Evolutionary conservation across 305 asterid genomes (phyloP), one percentile per base, ranked within the genome.

Genomic region (Plantago rigida): DNA sequence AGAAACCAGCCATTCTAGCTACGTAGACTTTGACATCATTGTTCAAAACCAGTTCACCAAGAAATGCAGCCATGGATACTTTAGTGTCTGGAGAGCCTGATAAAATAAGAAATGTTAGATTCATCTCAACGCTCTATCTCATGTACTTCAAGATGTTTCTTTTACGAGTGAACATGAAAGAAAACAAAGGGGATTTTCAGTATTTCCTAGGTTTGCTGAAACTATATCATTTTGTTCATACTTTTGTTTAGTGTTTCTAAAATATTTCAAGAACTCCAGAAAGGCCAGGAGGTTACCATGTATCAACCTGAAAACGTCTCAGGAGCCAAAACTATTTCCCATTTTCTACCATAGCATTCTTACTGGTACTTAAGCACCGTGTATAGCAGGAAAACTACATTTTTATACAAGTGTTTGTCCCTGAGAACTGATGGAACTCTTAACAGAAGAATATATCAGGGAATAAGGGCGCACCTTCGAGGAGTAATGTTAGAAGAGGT

Each of bases 61-160:
- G 94, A 65, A 79, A 79, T 42, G 82, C 77, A 47, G 99, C 95
- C 99, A 92, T 86, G 24, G 99, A 82, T 67, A 88, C 58, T 66
- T 89, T 86, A 41, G 89, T 84, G 54, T 89, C 99, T 9, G 84
- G 72, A 9, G 95, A 74, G 56, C 97, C 99, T 92, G 89, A 69
- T 22, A 78, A 36, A 36, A 67, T 5, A 47, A 73, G 14, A 13
- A 59, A 65, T n/a, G 34, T 14, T 31, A 26, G 19, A 58, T 5
- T 63, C 24, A 63, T 15, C n/a, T 51, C 47, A n/a, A 11, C 51
- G 26, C 53, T 28, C 59, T 24, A 59, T 53, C 26, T 36, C 45
- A 53, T 12, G 44, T 8, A 28, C 41, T 52, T 26, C 57, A 14
- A 24, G 41, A 28, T 53, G 59, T 26, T 53, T 53, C 59, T 14